phyloP scores from a whole-genome alignment of 148 eudicot species.

The Camellia japonica region DNA sequence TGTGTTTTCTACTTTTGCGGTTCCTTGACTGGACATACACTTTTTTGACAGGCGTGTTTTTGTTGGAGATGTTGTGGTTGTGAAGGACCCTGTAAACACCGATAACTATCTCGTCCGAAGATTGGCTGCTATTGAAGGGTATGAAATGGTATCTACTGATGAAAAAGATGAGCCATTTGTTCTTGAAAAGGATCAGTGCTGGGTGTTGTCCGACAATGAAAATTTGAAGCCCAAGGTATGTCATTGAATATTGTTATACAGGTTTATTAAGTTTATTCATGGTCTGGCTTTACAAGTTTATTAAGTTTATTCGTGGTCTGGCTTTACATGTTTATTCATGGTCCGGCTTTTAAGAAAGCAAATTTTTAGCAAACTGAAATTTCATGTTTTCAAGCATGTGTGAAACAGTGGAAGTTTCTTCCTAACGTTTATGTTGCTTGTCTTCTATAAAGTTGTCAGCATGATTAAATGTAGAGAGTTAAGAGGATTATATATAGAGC shows the following conservation, averaged over 20 bases:
- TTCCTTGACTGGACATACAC: slow-evolving; percentile 9
- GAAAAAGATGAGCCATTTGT: slow-evolving; percentile 91
- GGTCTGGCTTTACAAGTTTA: too few species aligned
- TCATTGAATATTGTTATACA: background rate
- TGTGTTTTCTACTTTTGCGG: background rate
- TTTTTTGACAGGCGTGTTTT: slow-evolving; percentile 56
- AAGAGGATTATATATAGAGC: too few species aligned
- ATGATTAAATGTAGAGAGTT: too few species aligned
- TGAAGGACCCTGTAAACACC: slow-evolving; percentile 73
- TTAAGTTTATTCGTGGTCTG: too few species aligned
- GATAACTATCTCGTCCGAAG: slow-evolving; percentile 71
- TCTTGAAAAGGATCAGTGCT: slow-evolving; percentile 80
- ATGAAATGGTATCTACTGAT: slow-evolving; percentile 89
- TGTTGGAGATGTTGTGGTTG: slow-evolving; percentile 88
- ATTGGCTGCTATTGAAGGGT: slow-evolving; percentile 86
- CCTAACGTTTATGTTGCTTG: too few species aligned
- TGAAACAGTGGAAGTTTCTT: too few species aligned
- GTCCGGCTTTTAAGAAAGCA: too few species aligned
- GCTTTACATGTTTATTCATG: too few species aligned
- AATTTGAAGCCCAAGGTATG: slow-evolving; percentile 72
- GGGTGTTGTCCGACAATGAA: slow-evolving; percentile 89
- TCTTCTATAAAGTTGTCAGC: too few species aligned
- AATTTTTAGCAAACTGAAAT: too few species aligned
- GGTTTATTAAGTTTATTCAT: too few species aligned
- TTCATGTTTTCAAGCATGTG: too few species aligned